Evolutionary conservation across 306 rosid species (phyloP), one percentile per base, ranked within the genome.

Genomic region (Glycyrrhiza uralensis): DNA sequence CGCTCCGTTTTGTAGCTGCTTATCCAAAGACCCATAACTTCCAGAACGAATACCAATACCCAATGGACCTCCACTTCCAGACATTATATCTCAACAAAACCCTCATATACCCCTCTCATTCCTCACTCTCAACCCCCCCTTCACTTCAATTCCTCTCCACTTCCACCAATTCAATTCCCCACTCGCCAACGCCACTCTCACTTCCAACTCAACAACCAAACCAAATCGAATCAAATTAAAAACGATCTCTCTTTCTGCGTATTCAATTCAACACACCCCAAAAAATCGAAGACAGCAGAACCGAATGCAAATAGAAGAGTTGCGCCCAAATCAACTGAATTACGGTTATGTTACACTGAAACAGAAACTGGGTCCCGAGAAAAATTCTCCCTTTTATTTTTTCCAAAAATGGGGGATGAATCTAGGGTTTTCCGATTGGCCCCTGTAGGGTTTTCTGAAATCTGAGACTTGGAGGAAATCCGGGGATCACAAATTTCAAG

Each of bases 1-100:
- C 24, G 80, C 57, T 50, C 83, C 85, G 66, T 70, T 92, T 69
- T 69, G 84, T 51, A 72, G 19, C 82, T 92, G 94, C 61, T 89
- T 89, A 69, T 87, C 96, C 84, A 87, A 80, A 71, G 96, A 84
- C 55, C 93, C 96, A 73, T 87, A 93, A 86, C 98, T 93, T 46
- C 77, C 84, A 8, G 98, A 85, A 57, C 96, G 96, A 84, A 88
- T 82, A 33, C 93, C 92, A 80, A 89, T 76, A 51, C 95, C 88
- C 85, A 85, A 71, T 73, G 85, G 81, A 76, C 90, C 91, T 75
- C 85, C 86, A 66, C 66, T 81, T 51, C 74, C 75, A 76, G 62
- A 15, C 98, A 89, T 93, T 86, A 77, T 84, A 77, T 62, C 81
- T 63, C 77, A 80, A 73, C 76, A 77, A 61, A 75, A 70, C 55